Conservation (phyloP, 1,284 basidiomycete species). For the Jaminaea rosea region DNA sequence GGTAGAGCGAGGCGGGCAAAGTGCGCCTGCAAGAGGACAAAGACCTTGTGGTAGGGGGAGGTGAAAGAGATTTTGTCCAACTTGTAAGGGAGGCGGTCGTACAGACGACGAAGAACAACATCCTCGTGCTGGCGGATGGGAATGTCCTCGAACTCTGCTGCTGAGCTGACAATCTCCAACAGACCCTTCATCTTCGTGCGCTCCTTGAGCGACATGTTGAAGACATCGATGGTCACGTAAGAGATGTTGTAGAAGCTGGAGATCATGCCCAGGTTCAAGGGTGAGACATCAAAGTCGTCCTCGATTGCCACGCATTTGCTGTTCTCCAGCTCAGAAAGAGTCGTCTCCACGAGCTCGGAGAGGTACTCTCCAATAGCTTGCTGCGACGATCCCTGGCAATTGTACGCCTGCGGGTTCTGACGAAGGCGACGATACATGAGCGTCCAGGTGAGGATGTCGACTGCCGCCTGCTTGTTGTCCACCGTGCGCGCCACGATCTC, state of each 20-base stretch:
- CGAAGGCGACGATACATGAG: conserved; percentile 95
- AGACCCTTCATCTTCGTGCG: conserved; percentile 95
- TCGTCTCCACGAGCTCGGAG: conserved; percentile 90
- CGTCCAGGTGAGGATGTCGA: conserved; percentile 83
- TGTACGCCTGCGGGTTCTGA: conserved; percentile 58
- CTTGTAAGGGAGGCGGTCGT: conserved; percentile 96
- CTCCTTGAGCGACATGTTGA: conserved; percentile 88
- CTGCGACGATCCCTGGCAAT: conserved; percentile 39
- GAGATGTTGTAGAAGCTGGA: conserved; percentile 60
- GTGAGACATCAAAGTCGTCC: conserved; percentile 53
- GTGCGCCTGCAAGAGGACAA: conserved; percentile 90
- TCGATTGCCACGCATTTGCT: conserved; percentile 90
- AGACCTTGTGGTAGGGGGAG: conserved; percentile 94
- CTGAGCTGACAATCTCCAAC: conserved; percentile 89
- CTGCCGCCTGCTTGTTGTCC: conserved; percentile 53
- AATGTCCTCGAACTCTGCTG: conserved; percentile 88
- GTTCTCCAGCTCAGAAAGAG: conserved; percentile 77
- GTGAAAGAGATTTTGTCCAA: conserved; percentile 73
- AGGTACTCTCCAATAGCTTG: conserved; percentile 50
- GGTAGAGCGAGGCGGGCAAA: conserved; percentile 86
- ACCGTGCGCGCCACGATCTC: conserved; percentile 98
- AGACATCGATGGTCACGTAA: conserved; percentile 93
- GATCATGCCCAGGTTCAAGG: conserved; percentile 47
- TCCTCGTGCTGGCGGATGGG: conserved; percentile 68
- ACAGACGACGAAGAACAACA: conserved; percentile 58